Evolutionary conservation across 768 basidiomycete genomes (phyloP), one percentile per base, ranked within the genome.

Genomic region (Boletus sensibilis): DNA sequence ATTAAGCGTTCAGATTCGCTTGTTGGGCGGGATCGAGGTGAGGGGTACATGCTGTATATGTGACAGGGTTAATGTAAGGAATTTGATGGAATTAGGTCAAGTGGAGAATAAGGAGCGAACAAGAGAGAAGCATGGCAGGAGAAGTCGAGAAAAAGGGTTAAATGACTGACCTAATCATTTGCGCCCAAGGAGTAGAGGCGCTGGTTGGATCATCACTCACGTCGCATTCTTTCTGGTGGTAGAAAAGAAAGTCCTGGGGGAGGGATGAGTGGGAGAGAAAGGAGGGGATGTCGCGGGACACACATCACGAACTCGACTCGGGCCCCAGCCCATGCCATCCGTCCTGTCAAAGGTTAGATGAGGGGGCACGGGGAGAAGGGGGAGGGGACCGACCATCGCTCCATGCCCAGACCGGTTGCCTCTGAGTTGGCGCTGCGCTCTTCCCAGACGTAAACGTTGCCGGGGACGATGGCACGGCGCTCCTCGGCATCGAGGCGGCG

Each of bases 371-470:
- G 9, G 1, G 39, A 13, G 40, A n/a, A n/a, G 21, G 18, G n/a
- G 42, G 4, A 4, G 31, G 33, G 13, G 42, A 68, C 75, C 37
- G 65, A 84, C 86, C 91, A 91, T 71, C 90, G 79, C 64, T 92
- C 91, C 86, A 93, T 93, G 37, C 90, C 90, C 45, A 91, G 81
- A 14, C 90, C 90, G 11, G 89, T 88, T 50, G 80, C 77, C 66
- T 90, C 89, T n/a, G 87, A 84, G 67, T 88, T 90, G 8, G 90
- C 87, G 25, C 87, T 87, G 59, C 90, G 86, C 63, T 93, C 90
- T 68, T 93, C 90, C 90, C 91, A 93, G 58, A 92, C 88, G 63
- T 91, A 92, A 23, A 92, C 88, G 62, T 89, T 89, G 25, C 90
- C 90, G 0, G 90, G 81, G 18, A 78, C 62, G 64, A 93, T 88